A percentile compares a stretch with the other conserved stretches of the same genome.
Conservation (phyloP, 2,329 filamentous ascomycete genomes). For the Exserohilum rostratum region DNA sequence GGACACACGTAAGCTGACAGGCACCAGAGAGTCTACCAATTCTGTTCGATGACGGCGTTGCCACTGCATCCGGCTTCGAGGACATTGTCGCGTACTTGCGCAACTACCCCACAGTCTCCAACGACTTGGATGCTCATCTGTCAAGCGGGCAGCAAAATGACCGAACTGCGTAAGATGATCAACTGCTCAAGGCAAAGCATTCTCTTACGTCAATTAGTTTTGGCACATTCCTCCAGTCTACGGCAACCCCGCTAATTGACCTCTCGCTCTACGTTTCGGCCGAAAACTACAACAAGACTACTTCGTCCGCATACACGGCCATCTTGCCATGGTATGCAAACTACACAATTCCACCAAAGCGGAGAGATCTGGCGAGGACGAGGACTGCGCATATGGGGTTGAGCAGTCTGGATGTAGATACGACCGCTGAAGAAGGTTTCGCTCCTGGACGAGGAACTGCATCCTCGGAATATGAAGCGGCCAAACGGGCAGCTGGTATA, state of each 20-base stretch:
- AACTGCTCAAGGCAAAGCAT: too few species aligned
- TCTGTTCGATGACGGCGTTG: slow-evolving; percentile 58
- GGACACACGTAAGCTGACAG: slow-evolving; percentile 1
- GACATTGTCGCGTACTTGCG: slow-evolving; percentile 65
- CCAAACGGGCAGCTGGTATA: slow-evolving; percentile 45
- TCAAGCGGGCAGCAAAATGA: slow-evolving; percentile 45
- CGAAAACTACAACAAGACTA: slow-evolving; percentile 80
- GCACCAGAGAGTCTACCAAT: slow-evolving; percentile 61
- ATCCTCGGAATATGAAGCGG: slow-evolving; percentile 45
- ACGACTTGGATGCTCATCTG: slow-evolving; percentile 40
- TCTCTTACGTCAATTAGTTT: slow-evolving; percentile 30
- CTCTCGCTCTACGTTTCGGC: slow-evolving; percentile 89
- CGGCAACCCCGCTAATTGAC: slow-evolving; percentile 79
- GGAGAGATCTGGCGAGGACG: slow-evolving; percentile 72
- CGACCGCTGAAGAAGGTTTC: slow-evolving; percentile 44
- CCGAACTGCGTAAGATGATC: slow-evolving; percentile 48
- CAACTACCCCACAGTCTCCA: slow-evolving; percentile 29
- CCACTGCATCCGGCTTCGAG: slow-evolving; percentile 66
- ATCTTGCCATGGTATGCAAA: slow-evolving; percentile 86
- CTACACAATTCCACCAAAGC: slow-evolving; percentile 79
- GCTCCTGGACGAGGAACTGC: slow-evolving; percentile 39
- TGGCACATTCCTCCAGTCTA: slow-evolving; percentile 73
- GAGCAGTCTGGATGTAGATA: slow-evolving; percentile 54
- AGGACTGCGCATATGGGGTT: slow-evolving; percentile 64
- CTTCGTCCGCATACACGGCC: slow-evolving; percentile 78